Evolutionary conservation across 257 asterid genomes (phyloP).

Genomic region (Mentha longifolia): DNA sequence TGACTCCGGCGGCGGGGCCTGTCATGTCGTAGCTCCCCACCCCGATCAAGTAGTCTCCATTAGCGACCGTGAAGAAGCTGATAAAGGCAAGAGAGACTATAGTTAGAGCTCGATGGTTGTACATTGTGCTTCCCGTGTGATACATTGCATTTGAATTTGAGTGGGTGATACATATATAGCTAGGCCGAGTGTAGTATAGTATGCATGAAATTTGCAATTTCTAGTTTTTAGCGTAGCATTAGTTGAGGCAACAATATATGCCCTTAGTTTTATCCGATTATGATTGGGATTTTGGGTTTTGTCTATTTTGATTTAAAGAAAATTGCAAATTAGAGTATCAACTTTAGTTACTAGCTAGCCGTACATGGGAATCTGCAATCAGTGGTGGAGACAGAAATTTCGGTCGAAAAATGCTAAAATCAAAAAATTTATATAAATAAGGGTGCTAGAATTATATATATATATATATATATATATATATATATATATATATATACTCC

Average conservation of each 20-base stretch:
- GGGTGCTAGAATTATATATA: no score
- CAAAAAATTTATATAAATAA: no score
- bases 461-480: no score
- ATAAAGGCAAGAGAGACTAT: background rate
- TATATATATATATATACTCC: no score
- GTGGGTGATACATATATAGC: background rate
- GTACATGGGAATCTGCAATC: no score
- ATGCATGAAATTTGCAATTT: background rate
- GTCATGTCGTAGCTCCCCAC: constrained; percentile 70
- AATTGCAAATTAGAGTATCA: background rate
- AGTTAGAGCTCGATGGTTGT: background rate
- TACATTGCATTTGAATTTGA: background rate
- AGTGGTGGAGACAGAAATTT: no score
- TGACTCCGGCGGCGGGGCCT: constrained; percentile 74
- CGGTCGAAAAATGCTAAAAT: no score
- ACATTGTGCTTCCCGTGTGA: constrained; percentile 1
- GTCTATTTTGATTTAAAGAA: background rate
- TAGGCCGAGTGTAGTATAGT: background rate
- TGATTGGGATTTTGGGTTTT: background rate
- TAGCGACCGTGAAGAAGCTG: background rate
- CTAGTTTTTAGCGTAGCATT: background rate
- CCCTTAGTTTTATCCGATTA: constrained; percentile 12
- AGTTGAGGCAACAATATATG: constrained; percentile 4
- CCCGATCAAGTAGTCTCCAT: constrained; percentile 48
- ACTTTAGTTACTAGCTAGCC: background rate